Conservation (phyloP, 208 protist species). For the Leishmania guyanensis region DNA sequence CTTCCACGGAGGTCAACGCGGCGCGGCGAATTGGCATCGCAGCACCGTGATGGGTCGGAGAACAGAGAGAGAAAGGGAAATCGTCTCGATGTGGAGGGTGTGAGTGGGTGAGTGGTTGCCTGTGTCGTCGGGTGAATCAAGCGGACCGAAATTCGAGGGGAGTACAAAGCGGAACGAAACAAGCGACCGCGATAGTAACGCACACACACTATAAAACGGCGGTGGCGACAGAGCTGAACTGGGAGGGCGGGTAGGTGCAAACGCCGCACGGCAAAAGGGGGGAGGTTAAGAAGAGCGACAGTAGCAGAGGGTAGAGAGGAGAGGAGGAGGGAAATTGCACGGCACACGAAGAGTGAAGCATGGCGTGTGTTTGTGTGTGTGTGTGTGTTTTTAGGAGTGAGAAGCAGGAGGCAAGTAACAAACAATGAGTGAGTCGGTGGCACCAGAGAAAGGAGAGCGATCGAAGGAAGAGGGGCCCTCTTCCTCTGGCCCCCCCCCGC, state of each 20-base stretch:
- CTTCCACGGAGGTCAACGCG: slow-evolving; percentile 36
- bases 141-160: not conserved
- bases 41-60: not conserved
- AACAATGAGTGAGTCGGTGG: not conserved
- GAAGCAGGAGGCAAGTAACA: not conserved
- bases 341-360: not conserved
- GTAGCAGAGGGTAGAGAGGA: not conserved
- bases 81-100: not conserved
- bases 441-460: not conserved
- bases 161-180: not conserved
- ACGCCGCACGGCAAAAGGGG: not conserved
- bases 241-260: not conserved
- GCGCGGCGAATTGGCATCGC: slow-evolving; percentile 29
- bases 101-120: not conserved
- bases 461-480: not conserved
- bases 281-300: not conserved
- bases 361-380: not conserved
- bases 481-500: not conserved
- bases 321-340: not conserved
- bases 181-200: not conserved
- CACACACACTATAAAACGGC: not conserved
- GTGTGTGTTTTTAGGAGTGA: not conserved
- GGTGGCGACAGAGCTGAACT: not conserved
- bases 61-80: not conserved
- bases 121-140: not conserved